These are phyloP conservation scores for Cyclocybe cylindracea DNA, from an alignment of 768 basidiomycete genomes.

Conservation along the genomic window DNA sequence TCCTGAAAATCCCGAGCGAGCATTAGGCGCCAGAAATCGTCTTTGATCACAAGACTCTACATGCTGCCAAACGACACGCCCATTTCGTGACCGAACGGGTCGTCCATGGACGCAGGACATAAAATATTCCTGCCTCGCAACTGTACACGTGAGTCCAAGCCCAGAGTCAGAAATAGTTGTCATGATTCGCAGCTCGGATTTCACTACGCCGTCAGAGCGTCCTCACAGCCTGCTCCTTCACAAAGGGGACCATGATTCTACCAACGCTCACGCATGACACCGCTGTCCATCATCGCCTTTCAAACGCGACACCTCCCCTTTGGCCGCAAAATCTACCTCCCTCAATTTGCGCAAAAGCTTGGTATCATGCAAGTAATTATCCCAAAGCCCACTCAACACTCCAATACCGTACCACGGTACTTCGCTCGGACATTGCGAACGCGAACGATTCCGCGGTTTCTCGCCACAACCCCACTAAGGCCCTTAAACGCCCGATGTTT, in stretches of 20 bases:
- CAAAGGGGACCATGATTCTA: too few species aligned
- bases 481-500: too few species aligned
- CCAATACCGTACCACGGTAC: too few species aligned
- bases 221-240: conserved; percentile 5
- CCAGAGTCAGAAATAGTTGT: conserved; percentile 26
- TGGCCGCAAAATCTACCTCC: not conserved
- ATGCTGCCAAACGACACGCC: conserved; percentile 44
- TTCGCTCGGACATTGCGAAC: too few species aligned
- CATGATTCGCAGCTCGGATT: conserved; percentile 39
- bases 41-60: conserved; percentile 15
- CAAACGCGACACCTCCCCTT: not conserved
- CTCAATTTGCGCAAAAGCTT: conserved; percentile 10
- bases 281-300: conserved; percentile 7
- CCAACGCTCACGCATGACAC: conserved; percentile 20
- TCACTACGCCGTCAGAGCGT: not conserved
- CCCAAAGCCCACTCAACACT: too few species aligned
- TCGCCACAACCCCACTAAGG: too few species aligned
- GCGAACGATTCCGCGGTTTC: too few species aligned
- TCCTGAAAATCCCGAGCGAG: conserved; percentile 9
- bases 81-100: conserved; percentile 54
- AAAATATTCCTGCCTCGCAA: conserved; percentile 36
- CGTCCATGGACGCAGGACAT: conserved; percentile 37
- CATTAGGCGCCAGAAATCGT: conserved; percentile 28
- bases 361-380: not conserved
- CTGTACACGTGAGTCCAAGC: conserved; percentile 30